A percentile compares a stretch with the other conserved stretches of the same genome.
These are phyloP conservation scores for Ganoderma leucocontextum DNA, from an alignment of 1,284 basidiomycete genomes.

Conservation along the genomic window DNA sequence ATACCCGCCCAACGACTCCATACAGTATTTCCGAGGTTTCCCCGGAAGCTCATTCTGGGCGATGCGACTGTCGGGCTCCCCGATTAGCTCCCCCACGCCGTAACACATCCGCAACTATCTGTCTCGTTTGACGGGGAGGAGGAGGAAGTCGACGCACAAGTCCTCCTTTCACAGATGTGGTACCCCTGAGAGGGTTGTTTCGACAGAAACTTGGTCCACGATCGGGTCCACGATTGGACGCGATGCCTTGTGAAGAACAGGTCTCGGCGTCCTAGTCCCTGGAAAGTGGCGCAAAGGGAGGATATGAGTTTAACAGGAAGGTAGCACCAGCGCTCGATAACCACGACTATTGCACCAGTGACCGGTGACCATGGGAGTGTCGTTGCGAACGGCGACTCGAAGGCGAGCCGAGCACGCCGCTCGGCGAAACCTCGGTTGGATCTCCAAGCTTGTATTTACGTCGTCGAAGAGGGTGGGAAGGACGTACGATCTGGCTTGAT, in stretches of 20 bases:
- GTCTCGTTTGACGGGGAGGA: neutral
- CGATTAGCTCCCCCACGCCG: neutral
- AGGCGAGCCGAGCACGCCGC: neutral
- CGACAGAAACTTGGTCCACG: neutral
- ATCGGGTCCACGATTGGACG: neutral
- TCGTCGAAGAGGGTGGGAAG: neutral
- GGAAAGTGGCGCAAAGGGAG: neutral
- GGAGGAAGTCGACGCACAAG: neutral
- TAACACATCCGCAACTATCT: neutral
- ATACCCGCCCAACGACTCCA: conserved; percentile 20
- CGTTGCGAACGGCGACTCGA: neutral
- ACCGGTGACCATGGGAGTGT: neutral
- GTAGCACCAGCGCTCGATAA: neutral
- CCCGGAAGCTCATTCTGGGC: conserved; percentile 12
- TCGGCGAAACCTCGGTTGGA: neutral
- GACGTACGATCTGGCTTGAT: neutral
- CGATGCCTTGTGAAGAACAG: neutral
- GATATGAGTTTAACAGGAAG: neutral
- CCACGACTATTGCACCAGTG: neutral
- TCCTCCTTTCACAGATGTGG: neutral
- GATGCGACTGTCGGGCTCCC: neutral
- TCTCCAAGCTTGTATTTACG: neutral
- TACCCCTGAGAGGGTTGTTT: neutral
- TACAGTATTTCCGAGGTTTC: conserved; percentile 24
- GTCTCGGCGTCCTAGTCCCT: neutral